phyloP scores from a whole-genome alignment of 1,284 basidiomycete species.

The Sporisorium graminicola region DNA sequence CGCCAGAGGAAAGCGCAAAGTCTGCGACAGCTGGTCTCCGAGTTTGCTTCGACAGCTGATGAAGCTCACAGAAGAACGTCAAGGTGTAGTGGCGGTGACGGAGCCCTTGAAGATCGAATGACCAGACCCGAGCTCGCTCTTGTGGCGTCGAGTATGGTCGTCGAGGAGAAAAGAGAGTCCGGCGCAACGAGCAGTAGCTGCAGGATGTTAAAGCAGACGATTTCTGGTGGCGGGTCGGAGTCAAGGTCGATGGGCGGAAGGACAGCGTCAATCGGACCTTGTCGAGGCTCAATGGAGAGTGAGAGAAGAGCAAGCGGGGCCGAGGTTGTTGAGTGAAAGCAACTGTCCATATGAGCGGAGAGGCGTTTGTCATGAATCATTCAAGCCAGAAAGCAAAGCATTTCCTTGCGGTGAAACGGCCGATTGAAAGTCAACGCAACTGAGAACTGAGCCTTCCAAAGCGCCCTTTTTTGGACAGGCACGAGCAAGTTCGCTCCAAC shows the following conservation, averaged over 20 bases:
- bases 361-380: conserved; percentile 9
- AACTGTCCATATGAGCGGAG: not conserved
- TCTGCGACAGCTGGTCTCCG: not conserved
- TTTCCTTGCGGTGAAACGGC: not conserved
- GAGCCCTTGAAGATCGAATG: not conserved
- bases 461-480: not conserved
- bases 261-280: conserved; percentile 2
- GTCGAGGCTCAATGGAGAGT: not conserved
- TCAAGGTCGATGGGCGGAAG: not conserved
- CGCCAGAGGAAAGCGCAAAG: no score
- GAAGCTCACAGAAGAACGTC: not conserved
- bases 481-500: no score
- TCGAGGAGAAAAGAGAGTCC: not conserved
- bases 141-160: no score
- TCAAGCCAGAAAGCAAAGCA: not conserved
- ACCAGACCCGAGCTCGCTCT: no score
- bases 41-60: not conserved
- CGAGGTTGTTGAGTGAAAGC: not conserved
- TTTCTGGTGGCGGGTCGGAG: not conserved
- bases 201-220: not conserved
- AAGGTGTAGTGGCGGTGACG: not conserved
- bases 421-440: not conserved
- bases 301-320: not conserved
- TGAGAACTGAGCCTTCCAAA: not conserved
- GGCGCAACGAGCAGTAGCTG: not conserved